Base-by-base conservation (phyloP, 768 basidiomycete species). In the Boletellus sp. region DNA sequence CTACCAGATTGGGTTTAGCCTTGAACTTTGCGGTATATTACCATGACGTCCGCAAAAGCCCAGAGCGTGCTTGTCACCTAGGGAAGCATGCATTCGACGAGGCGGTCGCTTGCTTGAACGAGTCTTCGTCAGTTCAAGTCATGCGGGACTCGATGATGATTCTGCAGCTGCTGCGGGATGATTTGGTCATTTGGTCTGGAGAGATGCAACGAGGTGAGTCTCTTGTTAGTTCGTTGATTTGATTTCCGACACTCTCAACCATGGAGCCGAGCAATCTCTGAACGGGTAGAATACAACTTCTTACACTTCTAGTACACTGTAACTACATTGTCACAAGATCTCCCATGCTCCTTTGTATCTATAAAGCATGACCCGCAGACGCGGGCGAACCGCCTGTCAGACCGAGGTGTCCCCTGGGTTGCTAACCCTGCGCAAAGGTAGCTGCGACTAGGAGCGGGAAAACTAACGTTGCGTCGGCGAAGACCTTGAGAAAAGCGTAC, bases 1-100 rank as follows among this genome's bases (percentile, higher is more conserved):
- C 92, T 48, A 94, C 92, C 53, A 81, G 90, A 59, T 74, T 94
- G 50, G 92, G 91, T 32, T 74, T 94, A 44, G 90, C 91, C 31
- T 77, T 94, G 61, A 94, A 94, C 73, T 93, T 94, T 72, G 85
- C 90, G n/a, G 92, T 94, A 44, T 94, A 89, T 74, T 93, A 88
- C 68, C 91, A 91, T 66, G 78, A 94, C 66, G 89, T 93, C 60
- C 78, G 83, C 56, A 83, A 85, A 68, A 87, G 85, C 64, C 89
- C 92, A 22, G 87, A 90, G 62, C 77, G 87, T 54, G 91, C 91
- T 28, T 92, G 90, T 67, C 87, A 88, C 65, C 76, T 94, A 51
- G 91, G 90, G 44, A 94, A 94, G 71, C 87, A 90, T 63, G 92
- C 91, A 4, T 92, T 94, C 66, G 92, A 94, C 68, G 89, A 92